These are phyloP conservation scores for Paxillus ammoniavirescens DNA, from an alignment of 768 basidiomycete species.

Conservation along the genomic window DNA sequence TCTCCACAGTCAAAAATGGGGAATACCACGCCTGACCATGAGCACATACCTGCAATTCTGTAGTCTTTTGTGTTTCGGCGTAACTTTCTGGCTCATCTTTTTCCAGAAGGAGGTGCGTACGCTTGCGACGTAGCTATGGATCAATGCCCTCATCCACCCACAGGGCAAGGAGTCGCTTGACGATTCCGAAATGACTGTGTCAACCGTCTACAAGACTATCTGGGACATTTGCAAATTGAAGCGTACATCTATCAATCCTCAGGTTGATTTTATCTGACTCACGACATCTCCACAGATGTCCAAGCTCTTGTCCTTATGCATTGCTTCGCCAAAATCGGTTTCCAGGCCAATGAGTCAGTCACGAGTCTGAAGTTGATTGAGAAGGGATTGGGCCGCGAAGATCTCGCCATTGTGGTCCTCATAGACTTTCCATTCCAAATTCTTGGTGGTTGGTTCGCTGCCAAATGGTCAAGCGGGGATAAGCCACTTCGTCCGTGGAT, in stretches of 20 bases:
- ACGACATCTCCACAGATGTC: slow-evolving; percentile 57
- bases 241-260: slow-evolving; percentile 49
- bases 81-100: slow-evolving; percentile 86
- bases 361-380: slow-evolving; percentile 94
- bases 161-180: slow-evolving; percentile 75
- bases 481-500: slow-evolving; percentile 85
- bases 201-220: slow-evolving; percentile 88
- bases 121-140: neutral
- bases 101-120: slow-evolving; percentile 83
- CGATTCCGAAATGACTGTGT: slow-evolving; percentile 86
- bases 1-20: slow-evolving; percentile 63
- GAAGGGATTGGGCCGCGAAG: slow-evolving; percentile 93
- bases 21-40: slow-evolving; percentile 68
- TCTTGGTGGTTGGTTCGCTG: slow-evolving; percentile 89
- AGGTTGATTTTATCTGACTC: neutral
- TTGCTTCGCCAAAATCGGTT: slow-evolving; percentile 90
- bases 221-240: slow-evolving; percentile 90
- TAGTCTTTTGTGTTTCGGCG: slow-evolving; percentile 71
- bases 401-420: slow-evolving; percentile 91
- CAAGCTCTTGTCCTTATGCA: slow-evolving; percentile 86
- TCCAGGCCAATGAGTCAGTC: slow-evolving; percentile 89
- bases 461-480: slow-evolving; percentile 84
- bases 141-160: neutral
- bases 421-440: slow-evolving; percentile 99
- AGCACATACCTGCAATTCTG: slow-evolving; percentile 85